A percentile compares a stretch with the other conserved stretches of the same genome.
These are phyloP conservation scores for Marasmius fiardii DNA, from an alignment of 1,284 basidiomycete genomes.

Conservation along the genomic window DNA sequence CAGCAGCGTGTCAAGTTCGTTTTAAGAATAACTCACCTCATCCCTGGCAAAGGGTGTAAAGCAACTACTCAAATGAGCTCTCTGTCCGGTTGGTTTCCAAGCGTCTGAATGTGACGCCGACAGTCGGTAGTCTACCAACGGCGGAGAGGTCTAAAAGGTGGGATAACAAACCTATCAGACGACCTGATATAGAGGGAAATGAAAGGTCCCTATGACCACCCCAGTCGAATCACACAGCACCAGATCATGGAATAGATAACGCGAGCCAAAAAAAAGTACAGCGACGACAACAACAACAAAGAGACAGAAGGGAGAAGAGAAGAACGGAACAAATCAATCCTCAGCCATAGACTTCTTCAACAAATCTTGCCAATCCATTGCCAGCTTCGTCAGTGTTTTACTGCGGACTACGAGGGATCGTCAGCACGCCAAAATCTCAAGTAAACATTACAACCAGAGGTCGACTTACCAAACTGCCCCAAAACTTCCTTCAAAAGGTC, in stretches of 20 bases:
- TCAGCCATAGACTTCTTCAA: constrained; percentile 59
- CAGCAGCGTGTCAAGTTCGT: too few species aligned
- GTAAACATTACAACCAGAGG: neutral
- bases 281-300: neutral
- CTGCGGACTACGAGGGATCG: constrained; percentile 49
- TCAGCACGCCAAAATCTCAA: constrained; percentile 7
- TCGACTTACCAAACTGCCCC: constrained; percentile 64
- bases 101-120: too few species aligned
- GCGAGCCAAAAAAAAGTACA: neutral
- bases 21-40: too few species aligned
- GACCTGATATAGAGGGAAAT: too few species aligned
- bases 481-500: constrained; percentile 80
- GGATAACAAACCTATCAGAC: too few species aligned
- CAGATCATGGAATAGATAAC: neutral
- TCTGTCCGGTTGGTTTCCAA: too few species aligned
- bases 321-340: constrained; percentile 23
- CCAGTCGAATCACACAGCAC: too few species aligned
- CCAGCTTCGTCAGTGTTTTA: constrained; percentile 69
- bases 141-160: too few species aligned
- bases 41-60: too few species aligned
- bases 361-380: constrained; percentile 75
- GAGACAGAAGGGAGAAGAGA: neutral
- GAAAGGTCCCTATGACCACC: too few species aligned
- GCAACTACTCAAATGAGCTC: too few species aligned
- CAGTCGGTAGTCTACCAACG: too few species aligned